Percentiles rank a stretch among this genome's conserved stretches.
Evolutionary conservation across 164 flowering plant genomes (phyloP).

Genomic region (Dillenia turbinata): DNA sequence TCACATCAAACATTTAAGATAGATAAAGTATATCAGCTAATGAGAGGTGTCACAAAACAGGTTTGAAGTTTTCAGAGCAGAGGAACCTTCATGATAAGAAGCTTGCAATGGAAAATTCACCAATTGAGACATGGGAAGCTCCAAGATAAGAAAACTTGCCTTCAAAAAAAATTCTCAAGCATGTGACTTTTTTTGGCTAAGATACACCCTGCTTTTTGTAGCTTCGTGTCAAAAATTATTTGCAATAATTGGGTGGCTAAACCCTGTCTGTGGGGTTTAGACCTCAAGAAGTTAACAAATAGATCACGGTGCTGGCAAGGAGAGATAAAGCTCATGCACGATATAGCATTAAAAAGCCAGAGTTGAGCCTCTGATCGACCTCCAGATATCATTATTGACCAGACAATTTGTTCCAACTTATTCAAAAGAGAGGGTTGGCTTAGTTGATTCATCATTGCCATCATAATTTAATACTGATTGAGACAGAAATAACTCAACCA

Average conservation of each 20-base stretch:
- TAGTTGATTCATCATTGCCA: slow-evolving; percentile 23
- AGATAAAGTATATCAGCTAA: too few relatives aligned
- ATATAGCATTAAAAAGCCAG: slow-evolving; percentile 69
- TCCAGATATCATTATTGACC: slow-evolving; percentile 47
- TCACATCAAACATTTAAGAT: too few relatives aligned
- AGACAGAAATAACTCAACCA: slow-evolving; percentile 52
- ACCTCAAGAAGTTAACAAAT: slow-evolving; percentile 51
- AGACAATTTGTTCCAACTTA: slow-evolving; percentile 49
- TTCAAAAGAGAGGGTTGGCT: slow-evolving; percentile 30
- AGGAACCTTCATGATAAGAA: too few relatives aligned
- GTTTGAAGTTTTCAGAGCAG: too few relatives aligned
- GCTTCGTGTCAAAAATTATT: slow-evolving; percentile 71
- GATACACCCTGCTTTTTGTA: slow-evolving; percentile 42
- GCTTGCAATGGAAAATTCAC: too few relatives aligned
- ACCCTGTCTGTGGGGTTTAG: slow-evolving; percentile 31
- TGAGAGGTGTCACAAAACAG: too few relatives aligned
- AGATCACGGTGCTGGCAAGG: slow-evolving; percentile 47
- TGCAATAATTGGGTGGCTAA: slow-evolving; percentile 62
- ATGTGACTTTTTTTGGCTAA: slow-evolving; percentile 50
- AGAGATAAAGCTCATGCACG: slow-evolving; percentile 44
- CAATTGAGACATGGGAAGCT: too few relatives aligned
- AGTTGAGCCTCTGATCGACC: slow-evolving; percentile 84
- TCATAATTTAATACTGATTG: slow-evolving; percentile 30
- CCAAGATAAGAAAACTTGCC: slow-evolving; percentile 27
- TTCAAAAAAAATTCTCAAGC: slow-evolving; percentile 73